These are phyloP conservation scores for Calonectria pseudoreteaudii DNA, from an alignment of 2,329 filamentous ascomycete genomes.

Conservation along the genomic window DNA sequence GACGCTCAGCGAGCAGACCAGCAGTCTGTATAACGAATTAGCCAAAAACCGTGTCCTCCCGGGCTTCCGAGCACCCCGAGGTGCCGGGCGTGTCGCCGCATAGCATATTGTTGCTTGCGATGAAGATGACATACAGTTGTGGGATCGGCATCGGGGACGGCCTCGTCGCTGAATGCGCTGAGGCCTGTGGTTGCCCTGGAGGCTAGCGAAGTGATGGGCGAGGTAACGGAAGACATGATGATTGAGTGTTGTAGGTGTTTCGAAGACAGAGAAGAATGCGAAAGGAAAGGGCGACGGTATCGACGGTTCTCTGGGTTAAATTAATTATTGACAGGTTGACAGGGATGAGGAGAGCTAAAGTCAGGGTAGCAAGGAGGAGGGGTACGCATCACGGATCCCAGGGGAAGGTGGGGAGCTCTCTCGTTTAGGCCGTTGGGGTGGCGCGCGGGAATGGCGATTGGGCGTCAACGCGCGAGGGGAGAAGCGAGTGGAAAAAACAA, in stretches of 20 bases:
- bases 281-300: constrained; percentile 1
- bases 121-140: constrained; percentile 60
- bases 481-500: neutral
- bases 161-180: constrained; percentile 66
- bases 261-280: neutral
- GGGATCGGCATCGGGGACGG: constrained; percentile 69
- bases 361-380: constrained; percentile 31
- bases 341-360: constrained; percentile 19
- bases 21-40: constrained; percentile 66
- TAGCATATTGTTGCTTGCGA: neutral
- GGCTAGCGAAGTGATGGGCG: constrained; percentile 53
- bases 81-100: neutral
- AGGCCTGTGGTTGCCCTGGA: constrained; percentile 60
- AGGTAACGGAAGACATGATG: constrained; percentile 44
- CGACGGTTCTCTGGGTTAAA: constrained; percentile 19
- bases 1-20: constrained; percentile 85
- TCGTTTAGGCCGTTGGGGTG: constrained; percentile 18
- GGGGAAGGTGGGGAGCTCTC: constrained; percentile 34
- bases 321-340: constrained; percentile 19
- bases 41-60: neutral
- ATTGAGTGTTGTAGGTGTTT: neutral
- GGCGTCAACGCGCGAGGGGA: neutral
- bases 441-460: constrained; percentile 4
- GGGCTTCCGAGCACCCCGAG: neutral
- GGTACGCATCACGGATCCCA: constrained; percentile 9